These are phyloP conservation scores for Suillus subluteus DNA, from an alignment of 768 basidiomycete genomes.

Conservation along the genomic window DNA sequence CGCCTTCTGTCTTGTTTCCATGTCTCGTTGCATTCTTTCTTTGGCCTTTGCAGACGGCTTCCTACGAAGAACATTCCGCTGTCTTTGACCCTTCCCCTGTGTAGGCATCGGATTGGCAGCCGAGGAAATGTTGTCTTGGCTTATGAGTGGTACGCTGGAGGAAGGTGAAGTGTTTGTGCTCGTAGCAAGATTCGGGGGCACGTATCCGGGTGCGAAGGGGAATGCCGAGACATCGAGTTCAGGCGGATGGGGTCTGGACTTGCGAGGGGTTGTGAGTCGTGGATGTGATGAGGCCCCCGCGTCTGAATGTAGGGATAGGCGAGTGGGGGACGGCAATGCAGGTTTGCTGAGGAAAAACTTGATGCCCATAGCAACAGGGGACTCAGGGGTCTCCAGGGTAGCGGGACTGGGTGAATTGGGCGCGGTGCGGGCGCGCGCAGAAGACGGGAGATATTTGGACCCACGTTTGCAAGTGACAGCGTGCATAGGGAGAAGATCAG, in stretches of 20 bases:
- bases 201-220: slow-evolving; percentile 12
- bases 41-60: slow-evolving; percentile 32
- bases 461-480: slow-evolving; percentile 8
- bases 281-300: slow-evolving; percentile 16
- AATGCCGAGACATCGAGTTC: slow-evolving; percentile 26
- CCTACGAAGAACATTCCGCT: slow-evolving; percentile 37
- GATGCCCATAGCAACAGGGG: slow-evolving; percentile 31
- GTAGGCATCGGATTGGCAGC: not conserved
- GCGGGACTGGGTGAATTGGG: slow-evolving; percentile 16
- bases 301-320: slow-evolving; percentile 25
- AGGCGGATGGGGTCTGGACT: slow-evolving; percentile 21
- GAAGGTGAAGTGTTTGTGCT: slow-evolving; percentile 11
- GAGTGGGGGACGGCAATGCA: slow-evolving; percentile 24
- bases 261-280: slow-evolving; percentile 19
- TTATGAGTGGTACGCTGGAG: slow-evolving; percentile 8
- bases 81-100: slow-evolving; percentile 21
- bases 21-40: slow-evolving; percentile 4
- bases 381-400: slow-evolving; percentile 6
- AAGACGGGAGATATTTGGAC: not conserved
- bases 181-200: slow-evolving; percentile 21
- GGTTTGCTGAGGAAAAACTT: slow-evolving; percentile 43
- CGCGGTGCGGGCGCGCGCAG: slow-evolving; percentile 24
- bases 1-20: not conserved
- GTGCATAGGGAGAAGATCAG: slow-evolving; percentile 18
- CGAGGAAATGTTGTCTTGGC: slow-evolving; percentile 17